Base-by-base conservation (phyloP, 2,329 filamentous ascomycete genomes). In the Paraphoma chrysanthemicola region DNA sequence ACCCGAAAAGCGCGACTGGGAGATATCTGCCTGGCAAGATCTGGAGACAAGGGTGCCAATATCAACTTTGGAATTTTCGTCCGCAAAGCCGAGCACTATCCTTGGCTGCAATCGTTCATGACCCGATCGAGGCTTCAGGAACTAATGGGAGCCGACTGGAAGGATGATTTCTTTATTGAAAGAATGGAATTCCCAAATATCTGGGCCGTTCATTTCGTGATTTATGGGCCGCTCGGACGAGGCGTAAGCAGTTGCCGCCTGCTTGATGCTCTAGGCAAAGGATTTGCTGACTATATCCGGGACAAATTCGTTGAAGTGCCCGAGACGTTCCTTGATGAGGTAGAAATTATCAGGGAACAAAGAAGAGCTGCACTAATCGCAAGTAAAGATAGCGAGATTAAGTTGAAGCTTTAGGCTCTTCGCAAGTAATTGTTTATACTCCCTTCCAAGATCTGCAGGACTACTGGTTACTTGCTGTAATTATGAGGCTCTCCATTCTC, bases 141-240 rank as follows among this genome's bases (percentile, higher is more conserved):
- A 30, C 44, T 68, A 28, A 52, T 69, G 1, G 64, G 52, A 12
- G 56, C 67, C 41, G 61, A 59, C n/a, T 63, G 64, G 44, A 57
- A 57, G 17, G 29, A 51, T 11, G 49, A 48, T 11, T 61, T 59
- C 42, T 42, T 46, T 11, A 51, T 62, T 14, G 62, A 64, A 48
- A 58, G 60, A 12, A 54, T 54, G 18, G 57, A 63, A 48, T 51
- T 59, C 18, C 38, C 44, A n/a, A 47, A 50, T 48, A 67, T 77
- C 39, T 63, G 61, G 48, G 76, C 75, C 4, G 75, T 79, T n/a
- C 76, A 79, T 53, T 78, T 78, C 56, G 62, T 80, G 11, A 61
- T 82, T 17, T 72, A 79, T 44, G 80, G 81, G 56, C 78, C 81
- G 53, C 64, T 82, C 6, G 77, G 80, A 33, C 70, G 78, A 0